Evolutionary conservation across 148 eudicot species (phyloP), one percentile per base, ranked within the genome.

Genomic region (Rhododendron molle): DNA sequence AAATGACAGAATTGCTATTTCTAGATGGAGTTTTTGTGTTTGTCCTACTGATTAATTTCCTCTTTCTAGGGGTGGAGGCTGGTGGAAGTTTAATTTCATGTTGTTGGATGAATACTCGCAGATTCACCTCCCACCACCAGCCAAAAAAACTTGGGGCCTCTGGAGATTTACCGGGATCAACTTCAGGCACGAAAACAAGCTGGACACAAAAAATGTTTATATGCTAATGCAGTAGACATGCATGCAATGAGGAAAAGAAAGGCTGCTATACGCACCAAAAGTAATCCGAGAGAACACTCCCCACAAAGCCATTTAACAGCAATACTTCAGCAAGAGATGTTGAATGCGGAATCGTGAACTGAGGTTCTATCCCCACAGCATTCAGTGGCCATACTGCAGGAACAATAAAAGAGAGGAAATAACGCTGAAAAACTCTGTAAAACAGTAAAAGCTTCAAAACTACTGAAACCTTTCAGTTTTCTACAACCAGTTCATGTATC

Each of bases 251-350:
- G 16, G 38, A 28, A 34, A 8, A 58, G 73, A 32, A 2, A 81
- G n/a, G n/a, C 28, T 47, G 9, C 50, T 49, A 2, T 28, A 81
- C 52, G 12, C 84, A 89, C 92, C 92, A 90, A 83, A 90, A 86
- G 67, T 90, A 89, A 58, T 90, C 92, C 13, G 90, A 87, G 77
- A 90, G 80, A 82, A 90, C 82, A 60, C 92, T 90, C 85, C 92
- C 92, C 67, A 90, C 81, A 78, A 90, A 90, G 43, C 90, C 90
- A 85, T 90, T 90, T 44, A 90, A 82, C 84, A 90, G 67, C 58
- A 90, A 80, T 46, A 85, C 71, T 65, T 90, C 86, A 83, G 82
- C 87, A 47, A 90, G 86, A 69, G 88, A 88, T 76, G 88, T 10
- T 56, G 89, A 84, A 32, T 62, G 81, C 40, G 89, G 92, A 78